Conservation (phyloP, 345 rosid genomes). For the Brassica cretica region DNA sequence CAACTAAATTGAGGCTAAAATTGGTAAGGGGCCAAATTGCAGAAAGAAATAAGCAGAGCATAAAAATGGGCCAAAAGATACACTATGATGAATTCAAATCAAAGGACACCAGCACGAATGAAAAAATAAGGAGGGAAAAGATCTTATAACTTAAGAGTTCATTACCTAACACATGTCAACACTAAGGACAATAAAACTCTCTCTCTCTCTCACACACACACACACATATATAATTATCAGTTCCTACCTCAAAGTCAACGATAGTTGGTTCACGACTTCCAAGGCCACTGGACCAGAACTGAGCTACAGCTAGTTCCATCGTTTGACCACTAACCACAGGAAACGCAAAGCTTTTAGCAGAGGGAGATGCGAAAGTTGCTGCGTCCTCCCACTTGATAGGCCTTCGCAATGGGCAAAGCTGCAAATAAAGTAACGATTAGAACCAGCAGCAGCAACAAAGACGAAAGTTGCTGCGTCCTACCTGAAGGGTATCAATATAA, state of each 20-base stretch:
- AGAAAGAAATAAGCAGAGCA: background rate
- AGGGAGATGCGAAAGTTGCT: slow-evolving; percentile 74
- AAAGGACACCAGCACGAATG: slow-evolving; percentile 7
- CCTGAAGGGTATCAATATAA: slow-evolving; percentile 90
- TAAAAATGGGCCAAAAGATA: slow-evolving; percentile 9
- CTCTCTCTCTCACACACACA: background rate
- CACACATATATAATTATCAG: background rate
- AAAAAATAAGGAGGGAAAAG: background rate
- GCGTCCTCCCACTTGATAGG: slow-evolving; percentile 89
- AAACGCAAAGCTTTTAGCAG: slow-evolving; percentile 74
- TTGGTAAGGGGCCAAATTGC: background rate
- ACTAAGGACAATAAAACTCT: background rate
- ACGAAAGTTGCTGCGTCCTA: too few relatives aligned
- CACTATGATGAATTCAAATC: slow-evolving; percentile 6
- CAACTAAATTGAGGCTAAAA: slow-evolving; percentile 12
- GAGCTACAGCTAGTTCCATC: slow-evolving; percentile 91
- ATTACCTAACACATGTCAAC: background rate
- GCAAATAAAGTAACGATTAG: slow-evolving; percentile 45
- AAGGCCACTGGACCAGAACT: slow-evolving; percentile 97
- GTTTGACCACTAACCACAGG: slow-evolving; percentile 87
- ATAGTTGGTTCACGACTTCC: slow-evolving; percentile 80
- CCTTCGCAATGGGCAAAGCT: slow-evolving; percentile 90
- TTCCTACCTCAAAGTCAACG: slow-evolving; percentile 89
- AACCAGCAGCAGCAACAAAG: slow-evolving; percentile 25
- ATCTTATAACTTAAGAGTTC: slow-evolving; percentile 1